These are phyloP conservation scores for Suillus sp. DNA, from an alignment of 768 basidiomycete genomes.

Conservation along the genomic window DNA sequence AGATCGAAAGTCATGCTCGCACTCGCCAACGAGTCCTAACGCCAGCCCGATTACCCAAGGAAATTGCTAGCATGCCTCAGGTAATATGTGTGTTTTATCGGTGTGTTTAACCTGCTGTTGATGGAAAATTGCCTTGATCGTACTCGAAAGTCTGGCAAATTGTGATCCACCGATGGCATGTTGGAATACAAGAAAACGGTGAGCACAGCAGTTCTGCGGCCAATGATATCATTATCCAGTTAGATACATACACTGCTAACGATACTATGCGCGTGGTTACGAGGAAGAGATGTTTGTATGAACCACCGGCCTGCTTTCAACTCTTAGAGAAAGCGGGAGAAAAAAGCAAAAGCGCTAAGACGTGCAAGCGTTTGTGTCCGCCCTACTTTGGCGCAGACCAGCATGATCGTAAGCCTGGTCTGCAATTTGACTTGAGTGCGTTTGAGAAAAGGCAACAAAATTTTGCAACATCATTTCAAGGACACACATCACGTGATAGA, in stretches of 20 bases:
- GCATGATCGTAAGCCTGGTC: slow-evolving; percentile 18
- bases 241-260: not conserved
- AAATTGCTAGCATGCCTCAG: too few species aligned
- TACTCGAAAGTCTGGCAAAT: not conserved
- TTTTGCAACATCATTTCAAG: not conserved
- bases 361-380: slow-evolving; percentile 31
- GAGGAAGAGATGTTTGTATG: slow-evolving; percentile 21
- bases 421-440: slow-evolving; percentile 40
- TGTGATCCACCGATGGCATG: not conserved
- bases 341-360: slow-evolving; percentile 35
- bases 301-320: slow-evolving; percentile 35
- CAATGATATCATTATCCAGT: not conserved
- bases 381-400: slow-evolving; percentile 41
- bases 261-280: not conserved
- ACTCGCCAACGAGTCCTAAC: not conserved
- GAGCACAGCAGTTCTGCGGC: not conserved
- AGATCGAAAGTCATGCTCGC: not conserved
- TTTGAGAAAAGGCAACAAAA: slow-evolving; percentile 18
- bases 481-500: slow-evolving; percentile 20
- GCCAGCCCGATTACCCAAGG: too few species aligned
- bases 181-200: not conserved
- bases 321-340: slow-evolving; percentile 18
- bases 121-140: not conserved
- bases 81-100: too few species aligned
- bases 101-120: not conserved